phyloP scores from a whole-genome alignment of 148 eudicot species.

The Euryodendron excelsum region DNA sequence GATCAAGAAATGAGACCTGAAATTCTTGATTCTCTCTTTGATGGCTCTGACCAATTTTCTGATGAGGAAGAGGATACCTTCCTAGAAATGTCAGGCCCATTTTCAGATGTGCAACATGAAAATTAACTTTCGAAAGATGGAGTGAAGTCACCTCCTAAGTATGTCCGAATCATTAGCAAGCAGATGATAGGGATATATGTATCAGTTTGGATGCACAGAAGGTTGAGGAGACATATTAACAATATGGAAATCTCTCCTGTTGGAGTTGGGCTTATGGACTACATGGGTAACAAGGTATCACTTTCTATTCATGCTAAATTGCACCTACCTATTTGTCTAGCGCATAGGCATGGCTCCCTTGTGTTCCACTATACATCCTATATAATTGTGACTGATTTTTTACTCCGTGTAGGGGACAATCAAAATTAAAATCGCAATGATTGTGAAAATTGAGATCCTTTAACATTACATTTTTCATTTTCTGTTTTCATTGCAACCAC shows the following conservation, averaged over 20 bases:
- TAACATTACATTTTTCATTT: not conserved
- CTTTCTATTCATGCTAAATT: not conserved
- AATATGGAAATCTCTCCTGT: conserved; percentile 80
- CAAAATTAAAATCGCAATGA: not conserved
- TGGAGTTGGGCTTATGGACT: conserved; percentile 95
- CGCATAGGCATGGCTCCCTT: not conserved
- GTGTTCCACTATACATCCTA: not conserved
- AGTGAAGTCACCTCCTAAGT: conserved; percentile 34
- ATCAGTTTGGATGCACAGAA: conserved; percentile 80
- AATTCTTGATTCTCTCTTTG: conserved; percentile 40
- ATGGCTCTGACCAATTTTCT: conserved; percentile 41
- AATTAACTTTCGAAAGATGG: conserved; percentile 13
- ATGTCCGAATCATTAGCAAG: conserved; percentile 82
- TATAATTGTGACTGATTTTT: too few relatives aligned
- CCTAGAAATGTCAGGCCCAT: conserved; percentile 30
- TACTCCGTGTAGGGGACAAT: not conserved
- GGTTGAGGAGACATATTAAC: conserved; percentile 71
- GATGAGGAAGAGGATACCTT: conserved; percentile 53
- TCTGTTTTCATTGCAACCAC: not conserved
- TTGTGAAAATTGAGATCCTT: not conserved
- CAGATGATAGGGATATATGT: conserved; percentile 96
- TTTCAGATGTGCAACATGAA: conserved; percentile 18
- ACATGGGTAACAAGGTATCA: conserved; percentile 94
- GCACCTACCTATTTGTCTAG: not conserved
- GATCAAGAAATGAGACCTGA: conserved; percentile 39